Evolutionary conservation across 352 stramenopile species (phyloP).

Genomic region (Pythium brassicae): DNA sequence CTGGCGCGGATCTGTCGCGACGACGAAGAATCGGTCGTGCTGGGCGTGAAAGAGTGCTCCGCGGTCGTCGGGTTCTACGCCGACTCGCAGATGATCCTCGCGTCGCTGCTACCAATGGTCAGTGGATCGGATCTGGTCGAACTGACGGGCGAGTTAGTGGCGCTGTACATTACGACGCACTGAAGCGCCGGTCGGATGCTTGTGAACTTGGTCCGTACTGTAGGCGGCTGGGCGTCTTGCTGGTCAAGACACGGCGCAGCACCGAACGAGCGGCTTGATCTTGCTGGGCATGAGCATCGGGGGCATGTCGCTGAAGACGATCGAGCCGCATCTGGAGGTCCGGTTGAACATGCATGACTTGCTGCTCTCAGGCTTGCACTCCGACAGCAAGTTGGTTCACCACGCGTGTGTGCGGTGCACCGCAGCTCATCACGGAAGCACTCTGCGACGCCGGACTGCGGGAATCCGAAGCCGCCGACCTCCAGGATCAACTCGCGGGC

Average conservation of each 20-base stretch:
- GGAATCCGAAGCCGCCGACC: conserved; percentile 62
- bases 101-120: conserved; percentile 66
- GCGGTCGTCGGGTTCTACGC: conserved; percentile 63
- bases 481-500: conserved; percentile 64
- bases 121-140: background rate
- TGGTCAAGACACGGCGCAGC: conserved; percentile 72
- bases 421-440: conserved; percentile 61
- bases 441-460: conserved; percentile 65
- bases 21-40: conserved; percentile 58
- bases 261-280: conserved; percentile 76
- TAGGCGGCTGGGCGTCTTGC: conserved; percentile 50
- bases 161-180: background rate
- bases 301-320: conserved; percentile 63
- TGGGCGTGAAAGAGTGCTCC: conserved; percentile 61
- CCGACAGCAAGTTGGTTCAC: background rate
- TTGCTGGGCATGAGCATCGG: conserved; percentile 77
- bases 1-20: conserved; percentile 73
- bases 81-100: conserved; percentile 69
- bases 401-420: background rate
- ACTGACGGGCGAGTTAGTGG: too few species aligned
- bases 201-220: background rate
- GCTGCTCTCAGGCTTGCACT: background rate
- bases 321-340: conserved; percentile 58
- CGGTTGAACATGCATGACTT: background rate
- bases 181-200: background rate